phyloP scores from a whole-genome alignment of 257 asterid species.

The Rauvolfia tetraphylla region DNA sequence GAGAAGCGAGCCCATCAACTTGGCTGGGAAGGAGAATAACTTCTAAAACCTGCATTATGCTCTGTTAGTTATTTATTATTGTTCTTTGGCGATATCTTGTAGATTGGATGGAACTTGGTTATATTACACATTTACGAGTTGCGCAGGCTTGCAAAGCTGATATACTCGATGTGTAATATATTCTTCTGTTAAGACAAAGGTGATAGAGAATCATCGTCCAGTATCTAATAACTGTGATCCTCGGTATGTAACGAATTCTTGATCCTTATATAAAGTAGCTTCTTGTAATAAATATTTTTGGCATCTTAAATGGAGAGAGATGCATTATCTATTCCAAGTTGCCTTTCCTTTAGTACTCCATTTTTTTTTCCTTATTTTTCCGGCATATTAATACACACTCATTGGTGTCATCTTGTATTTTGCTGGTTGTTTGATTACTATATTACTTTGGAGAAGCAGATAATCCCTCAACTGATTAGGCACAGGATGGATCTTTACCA shows the following conservation, averaged over 20 bases:
- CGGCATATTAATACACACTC: background rate
- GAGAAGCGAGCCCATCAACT: slow-evolving; percentile 23
- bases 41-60: background rate
- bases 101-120: background rate
- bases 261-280: background rate
- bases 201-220: background rate
- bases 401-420: no score
- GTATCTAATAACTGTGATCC: background rate
- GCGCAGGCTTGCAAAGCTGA: background rate
- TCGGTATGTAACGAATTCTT: background rate
- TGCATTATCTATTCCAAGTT: background rate
- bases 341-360: background rate
- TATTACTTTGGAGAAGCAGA: background rate
- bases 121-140: background rate
- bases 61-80: background rate
- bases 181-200: background rate
- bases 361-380: background rate
- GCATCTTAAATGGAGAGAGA: background rate
- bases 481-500: background rate
- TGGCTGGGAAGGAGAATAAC: slow-evolving; percentile 4
- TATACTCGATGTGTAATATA: background rate
- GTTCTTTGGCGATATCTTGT: background rate
- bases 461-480: background rate
- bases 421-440: background rate
- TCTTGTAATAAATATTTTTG: background rate